Evolutionary conservation across 2,329 filamentous ascomycete genomes (phyloP).

Genomic region (Dothistroma septosporum): DNA sequence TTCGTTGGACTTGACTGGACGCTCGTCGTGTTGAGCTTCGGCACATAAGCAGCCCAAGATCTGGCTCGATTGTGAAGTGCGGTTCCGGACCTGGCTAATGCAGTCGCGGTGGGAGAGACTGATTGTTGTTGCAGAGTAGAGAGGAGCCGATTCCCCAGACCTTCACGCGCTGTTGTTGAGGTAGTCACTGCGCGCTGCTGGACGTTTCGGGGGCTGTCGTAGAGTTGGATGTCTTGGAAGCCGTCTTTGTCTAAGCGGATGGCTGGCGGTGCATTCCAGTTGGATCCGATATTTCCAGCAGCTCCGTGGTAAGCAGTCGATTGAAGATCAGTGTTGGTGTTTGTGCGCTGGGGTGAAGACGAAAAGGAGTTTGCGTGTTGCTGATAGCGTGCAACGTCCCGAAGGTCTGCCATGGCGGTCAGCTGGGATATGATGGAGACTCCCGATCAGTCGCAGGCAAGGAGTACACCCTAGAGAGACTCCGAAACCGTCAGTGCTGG

Average conservation of each 20-base stretch:
- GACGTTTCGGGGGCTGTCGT: slow-evolving; percentile 7
- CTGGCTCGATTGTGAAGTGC: slow-evolving; percentile 31
- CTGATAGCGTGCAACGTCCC: not conserved
- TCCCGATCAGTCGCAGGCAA: not conserved
- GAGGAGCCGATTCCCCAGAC: slow-evolving; percentile 26
- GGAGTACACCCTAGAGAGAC: not conserved
- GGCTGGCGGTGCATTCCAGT: not conserved
- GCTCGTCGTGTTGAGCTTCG: slow-evolving; percentile 25
- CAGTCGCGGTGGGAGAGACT: slow-evolving; percentile 27
- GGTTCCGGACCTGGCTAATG: slow-evolving; percentile 28
- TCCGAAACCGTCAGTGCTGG: not conserved
- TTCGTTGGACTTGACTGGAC: not conserved
- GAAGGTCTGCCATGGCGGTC: slow-evolving; percentile 6
- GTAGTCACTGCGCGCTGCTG: not conserved
- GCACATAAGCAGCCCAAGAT: slow-evolving; percentile 30
- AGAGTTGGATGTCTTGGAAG: slow-evolving; percentile 15
- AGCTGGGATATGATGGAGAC: slow-evolving; percentile 4
- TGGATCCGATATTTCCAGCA: slow-evolving; percentile 7
- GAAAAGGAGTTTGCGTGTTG: slow-evolving; percentile 5
- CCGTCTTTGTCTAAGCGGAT: slow-evolving; percentile 13
- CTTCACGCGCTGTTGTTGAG: slow-evolving; percentile 20
- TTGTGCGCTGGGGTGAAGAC: not conserved
- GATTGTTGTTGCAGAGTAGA: slow-evolving; percentile 26
- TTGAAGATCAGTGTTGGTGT: not conserved
- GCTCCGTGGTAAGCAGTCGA: slow-evolving; percentile 13